Percentiles rank a stretch among this genome's conserved stretches.
Evolutionary conservation across 1,139 yeast species (phyloP).

Genomic region (Citeromyces hawaiiensis): DNA sequence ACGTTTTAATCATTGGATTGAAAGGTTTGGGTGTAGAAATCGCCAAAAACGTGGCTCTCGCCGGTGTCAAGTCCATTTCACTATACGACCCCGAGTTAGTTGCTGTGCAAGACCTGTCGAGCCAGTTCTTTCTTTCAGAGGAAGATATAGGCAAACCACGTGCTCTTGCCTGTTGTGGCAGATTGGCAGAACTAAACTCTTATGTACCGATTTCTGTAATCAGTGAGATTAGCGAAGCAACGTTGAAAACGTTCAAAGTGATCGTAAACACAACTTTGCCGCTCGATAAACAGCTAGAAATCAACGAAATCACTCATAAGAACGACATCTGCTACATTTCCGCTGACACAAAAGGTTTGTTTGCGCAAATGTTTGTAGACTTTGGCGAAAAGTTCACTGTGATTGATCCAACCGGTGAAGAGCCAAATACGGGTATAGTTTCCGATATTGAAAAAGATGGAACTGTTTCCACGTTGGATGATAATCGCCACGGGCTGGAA

Average conservation of each 20-base stretch:
- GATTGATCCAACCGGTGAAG: conserved; percentile 85
- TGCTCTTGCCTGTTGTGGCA: conserved; percentile 54
- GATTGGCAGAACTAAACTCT: conserved; percentile 69
- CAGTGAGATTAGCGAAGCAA: conserved; percentile 33
- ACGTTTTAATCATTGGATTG: conserved; percentile 76
- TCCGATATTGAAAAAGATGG: conserved; percentile 86
- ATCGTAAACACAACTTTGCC: conserved; percentile 72
- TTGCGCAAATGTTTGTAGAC: conserved; percentile 84
- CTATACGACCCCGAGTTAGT: conserved; percentile 73
- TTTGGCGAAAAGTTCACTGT: conserved; percentile 74
- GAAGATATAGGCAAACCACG: conserved; percentile 66
- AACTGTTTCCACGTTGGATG: conserved; percentile 84
- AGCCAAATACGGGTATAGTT: conserved; percentile 74
- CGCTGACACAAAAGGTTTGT: conserved; percentile 76
- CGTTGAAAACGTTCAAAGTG: conserved; percentile 54
- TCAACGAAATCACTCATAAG: conserved; percentile 65
- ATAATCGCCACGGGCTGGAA: conserved; percentile 83
- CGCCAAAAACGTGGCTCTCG: conserved; percentile 91
- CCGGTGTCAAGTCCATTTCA: conserved; percentile 92
- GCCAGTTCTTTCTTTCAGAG: conserved; percentile 74
- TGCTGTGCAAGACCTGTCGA: conserved; percentile 57
- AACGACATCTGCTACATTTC: conserved; percentile 68
- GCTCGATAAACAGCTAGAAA: conserved; percentile 59
- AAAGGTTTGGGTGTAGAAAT: conserved; percentile 91
- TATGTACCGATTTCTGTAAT: conserved; percentile 82